These are phyloP conservation scores for Flammula alnicola DNA, from an alignment of 1,284 basidiomycete species.

Conservation along the genomic window DNA sequence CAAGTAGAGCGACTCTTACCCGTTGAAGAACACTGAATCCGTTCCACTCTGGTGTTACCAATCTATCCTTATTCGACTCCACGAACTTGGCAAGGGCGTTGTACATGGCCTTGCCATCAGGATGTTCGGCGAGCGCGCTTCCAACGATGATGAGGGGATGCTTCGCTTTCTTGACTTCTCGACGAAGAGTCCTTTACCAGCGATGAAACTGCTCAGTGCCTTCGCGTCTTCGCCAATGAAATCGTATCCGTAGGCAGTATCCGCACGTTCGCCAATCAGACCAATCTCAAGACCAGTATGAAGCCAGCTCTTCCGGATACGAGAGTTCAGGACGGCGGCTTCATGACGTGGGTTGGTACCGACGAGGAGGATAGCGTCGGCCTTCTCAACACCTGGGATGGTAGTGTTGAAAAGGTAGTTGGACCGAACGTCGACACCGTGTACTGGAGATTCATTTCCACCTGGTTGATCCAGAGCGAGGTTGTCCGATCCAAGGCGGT, in stretches of 20 bases:
- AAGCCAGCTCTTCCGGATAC: slow-evolving; percentile 94
- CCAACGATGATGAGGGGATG: slow-evolving; percentile 95
- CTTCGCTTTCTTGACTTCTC: slow-evolving; percentile 89
- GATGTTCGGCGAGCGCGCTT: slow-evolving; percentile 85
- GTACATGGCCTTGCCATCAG: slow-evolving; percentile 84
- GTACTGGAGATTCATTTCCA: slow-evolving; percentile 70
- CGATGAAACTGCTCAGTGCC: slow-evolving; percentile 80
- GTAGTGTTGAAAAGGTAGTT: slow-evolving; percentile 99
- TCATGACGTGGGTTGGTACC: slow-evolving; percentile 98
- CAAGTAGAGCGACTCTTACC: slow-evolving; percentile 47
- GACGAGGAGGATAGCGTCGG: slow-evolving; percentile 92
- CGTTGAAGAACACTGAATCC: slow-evolving; percentile 94
- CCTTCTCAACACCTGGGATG: slow-evolving; percentile 90
- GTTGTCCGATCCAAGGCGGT: slow-evolving; percentile 96
- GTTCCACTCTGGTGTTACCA: slow-evolving; percentile 93
- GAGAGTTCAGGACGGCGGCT: slow-evolving; percentile 96
- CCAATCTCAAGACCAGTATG: slow-evolving; percentile 87
- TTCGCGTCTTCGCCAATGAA: slow-evolving; percentile 85
- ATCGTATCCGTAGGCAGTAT: slow-evolving; percentile 93
- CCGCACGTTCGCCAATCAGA: slow-evolving; percentile 89
- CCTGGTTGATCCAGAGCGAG: slow-evolving; percentile 79
- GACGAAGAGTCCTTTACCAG: slow-evolving; percentile 81
- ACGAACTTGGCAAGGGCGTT: slow-evolving; percentile 84
- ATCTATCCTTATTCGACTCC: slow-evolving; percentile 73
- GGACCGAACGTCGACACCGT: slow-evolving; percentile 90